Evolutionary conservation across 2,329 filamentous ascomycete genomes (phyloP), one percentile per base, ranked within the genome.

Genomic region (Penicillium decumbens): DNA sequence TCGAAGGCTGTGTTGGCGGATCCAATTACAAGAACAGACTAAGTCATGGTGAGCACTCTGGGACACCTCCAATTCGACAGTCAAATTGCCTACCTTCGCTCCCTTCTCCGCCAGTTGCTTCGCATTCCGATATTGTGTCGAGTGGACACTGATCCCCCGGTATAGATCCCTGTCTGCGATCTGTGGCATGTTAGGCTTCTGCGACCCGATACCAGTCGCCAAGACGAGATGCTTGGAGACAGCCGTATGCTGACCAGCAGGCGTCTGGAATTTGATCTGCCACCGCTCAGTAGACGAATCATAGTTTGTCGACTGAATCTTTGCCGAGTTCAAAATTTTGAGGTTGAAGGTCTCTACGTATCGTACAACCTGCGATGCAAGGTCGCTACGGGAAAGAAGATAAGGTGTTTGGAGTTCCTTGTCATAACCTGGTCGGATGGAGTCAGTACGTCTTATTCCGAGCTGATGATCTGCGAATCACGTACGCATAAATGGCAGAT

Each of bases 1-100:
- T 77, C 75, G 56, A 77, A 75, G 0, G 59, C 65, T 0, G 75
- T 76, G 53, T 78, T 78, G 44, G 72, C 76, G 18, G 71, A 72
- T 30, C 75, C 75, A 10, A 78, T 62, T 0, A 77, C 67, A 4
- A 77, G 56, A 3, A 69, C 75, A 7, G 66, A 68, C 57, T 76
- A 35, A 29, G 15, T 25, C 18, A 6, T 20, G 6, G 15, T 49
- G 24, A 51, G 29, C 18, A 8, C 18, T 24, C 18, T 12, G 6
- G 13, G 6, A 25, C 15, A 29, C 1, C 4, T 32, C 20, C 13
- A 18, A 13, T 6, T 24, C 7, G 8, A 6, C 24, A 3, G 23
- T 13, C 6, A 24, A 9, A 13, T 13, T 5, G 29, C 43, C 45
- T 35, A 55, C 56, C 41, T 53, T 55, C 15, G 24, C 46, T 3